Conservation (phyloP, 1,139 yeast species). For the Hemisphaericaspora xylanilytica region DNA sequence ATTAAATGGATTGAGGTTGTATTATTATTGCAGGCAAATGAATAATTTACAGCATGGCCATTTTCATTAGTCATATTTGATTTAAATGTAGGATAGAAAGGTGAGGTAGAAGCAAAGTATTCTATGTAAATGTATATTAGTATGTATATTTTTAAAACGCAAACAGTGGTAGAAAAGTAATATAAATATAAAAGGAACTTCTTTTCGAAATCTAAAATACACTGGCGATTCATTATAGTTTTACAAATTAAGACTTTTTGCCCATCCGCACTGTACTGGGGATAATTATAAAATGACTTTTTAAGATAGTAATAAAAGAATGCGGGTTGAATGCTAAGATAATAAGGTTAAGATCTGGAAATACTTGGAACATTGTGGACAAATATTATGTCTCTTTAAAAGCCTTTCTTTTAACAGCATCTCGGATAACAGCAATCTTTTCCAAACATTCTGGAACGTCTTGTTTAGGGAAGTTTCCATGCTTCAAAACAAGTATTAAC, state of each 20-base stretch:
- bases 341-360: neutral
- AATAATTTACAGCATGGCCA: neutral
- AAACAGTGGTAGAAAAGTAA: conserved; percentile 1
- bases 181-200: neutral
- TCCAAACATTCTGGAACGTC: conserved; percentile 53
- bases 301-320: neutral
- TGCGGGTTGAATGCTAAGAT: neutral
- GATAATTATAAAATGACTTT: neutral
- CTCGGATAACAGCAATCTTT: conserved; percentile 36
- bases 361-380: neutral
- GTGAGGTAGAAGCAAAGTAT: neutral
- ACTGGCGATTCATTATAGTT: neutral
- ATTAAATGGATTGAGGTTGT: conserved; percentile 1
- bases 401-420: conserved; percentile 44
- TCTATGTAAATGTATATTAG: conserved; percentile 3
- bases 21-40: neutral
- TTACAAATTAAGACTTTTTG: neutral
- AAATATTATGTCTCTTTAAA: conserved; percentile 24
- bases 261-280: neutral
- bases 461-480: conserved; percentile 58
- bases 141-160: conserved; percentile 3
- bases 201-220: neutral
- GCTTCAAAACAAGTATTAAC: conserved; percentile 56
- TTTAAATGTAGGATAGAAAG: neutral
- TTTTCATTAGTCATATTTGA: too few species aligned